Evolutionary conservation across 306 rosid genomes (phyloP).

Genomic region (Herpetospermum pedunculosum): DNA sequence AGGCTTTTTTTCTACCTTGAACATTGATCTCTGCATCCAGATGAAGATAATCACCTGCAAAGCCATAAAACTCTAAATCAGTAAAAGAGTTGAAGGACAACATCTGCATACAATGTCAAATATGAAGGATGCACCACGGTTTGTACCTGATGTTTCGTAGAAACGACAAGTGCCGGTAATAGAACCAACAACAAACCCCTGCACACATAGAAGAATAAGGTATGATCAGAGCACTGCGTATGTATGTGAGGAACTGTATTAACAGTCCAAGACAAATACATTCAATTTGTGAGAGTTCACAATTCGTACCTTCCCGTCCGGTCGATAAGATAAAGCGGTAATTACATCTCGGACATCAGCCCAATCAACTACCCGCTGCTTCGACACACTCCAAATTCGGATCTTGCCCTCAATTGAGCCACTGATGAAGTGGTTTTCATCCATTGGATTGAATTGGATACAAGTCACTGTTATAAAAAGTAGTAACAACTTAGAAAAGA

Average conservation of each 20-base stretch:
- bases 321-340: constrained; percentile 67
- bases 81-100: constrained; percentile 2
- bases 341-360: constrained; percentile 57
- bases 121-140: not conserved
- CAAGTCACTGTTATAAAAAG: constrained; percentile 50
- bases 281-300: not conserved
- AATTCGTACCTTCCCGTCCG: constrained; percentile 59
- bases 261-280: not conserved
- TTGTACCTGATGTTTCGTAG: constrained; percentile 60
- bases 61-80: constrained; percentile 19
- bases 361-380: constrained; percentile 88
- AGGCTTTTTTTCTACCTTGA: constrained; percentile 43
- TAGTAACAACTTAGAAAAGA: constrained; percentile 3
- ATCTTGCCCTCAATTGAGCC: constrained; percentile 91
- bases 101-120: not conserved
- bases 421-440: constrained; percentile 65
- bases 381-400: constrained; percentile 66
- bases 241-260: not conserved
- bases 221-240: constrained; percentile 10
- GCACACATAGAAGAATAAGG: constrained; percentile 14
- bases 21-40: constrained; percentile 38
- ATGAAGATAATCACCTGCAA: constrained; percentile 42
- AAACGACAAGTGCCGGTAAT: constrained; percentile 58
- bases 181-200: constrained; percentile 79
- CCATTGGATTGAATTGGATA: constrained; percentile 73